Evolutionary conservation across 1,284 basidiomycete species (phyloP).

Genomic region (Microbotryum scabiosae): DNA sequence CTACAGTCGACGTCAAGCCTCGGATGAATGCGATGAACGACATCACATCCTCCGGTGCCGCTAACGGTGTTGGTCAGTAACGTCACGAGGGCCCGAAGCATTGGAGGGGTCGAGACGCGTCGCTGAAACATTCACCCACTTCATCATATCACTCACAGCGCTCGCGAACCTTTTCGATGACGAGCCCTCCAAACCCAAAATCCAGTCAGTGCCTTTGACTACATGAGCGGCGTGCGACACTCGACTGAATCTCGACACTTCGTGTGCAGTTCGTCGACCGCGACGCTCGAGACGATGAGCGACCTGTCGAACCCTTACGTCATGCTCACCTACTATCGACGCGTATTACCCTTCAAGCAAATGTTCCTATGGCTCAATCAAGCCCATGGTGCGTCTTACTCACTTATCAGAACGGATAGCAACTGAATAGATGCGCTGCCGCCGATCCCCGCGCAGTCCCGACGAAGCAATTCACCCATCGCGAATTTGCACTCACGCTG

Average conservation of each 20-base stretch:
- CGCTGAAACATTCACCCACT: background rate
- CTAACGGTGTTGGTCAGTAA: too few relatives aligned
- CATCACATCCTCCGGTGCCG: too few relatives aligned
- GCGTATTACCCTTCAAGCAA: constrained; percentile 89
- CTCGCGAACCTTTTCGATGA: constrained; percentile 26
- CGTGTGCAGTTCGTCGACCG: background rate
- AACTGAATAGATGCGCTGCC: background rate
- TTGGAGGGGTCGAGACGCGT: background rate
- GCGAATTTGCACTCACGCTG: constrained; percentile 96
- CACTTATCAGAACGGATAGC: background rate
- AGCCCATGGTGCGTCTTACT: constrained; percentile 50
- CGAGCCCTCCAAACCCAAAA: constrained; percentile 5
- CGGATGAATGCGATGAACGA: too few relatives aligned
- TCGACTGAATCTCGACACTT: too few relatives aligned
- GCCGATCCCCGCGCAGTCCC: constrained; percentile 39
- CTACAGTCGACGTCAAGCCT: too few relatives aligned
- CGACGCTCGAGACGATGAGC: constrained; percentile 14
- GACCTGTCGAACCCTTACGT: constrained; percentile 51
- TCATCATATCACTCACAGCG: constrained; percentile 2
- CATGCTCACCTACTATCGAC: constrained; percentile 83
- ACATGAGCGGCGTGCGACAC: too few relatives aligned
- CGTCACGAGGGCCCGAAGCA: background rate
- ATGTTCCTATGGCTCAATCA: constrained; percentile 95
- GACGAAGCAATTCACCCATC: constrained; percentile 68
- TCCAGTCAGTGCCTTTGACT: background rate